These are phyloP conservation scores for Coemansia sp. DNA, from an alignment of 192 early-diverging fungal genomes.

Conservation along the genomic window DNA sequence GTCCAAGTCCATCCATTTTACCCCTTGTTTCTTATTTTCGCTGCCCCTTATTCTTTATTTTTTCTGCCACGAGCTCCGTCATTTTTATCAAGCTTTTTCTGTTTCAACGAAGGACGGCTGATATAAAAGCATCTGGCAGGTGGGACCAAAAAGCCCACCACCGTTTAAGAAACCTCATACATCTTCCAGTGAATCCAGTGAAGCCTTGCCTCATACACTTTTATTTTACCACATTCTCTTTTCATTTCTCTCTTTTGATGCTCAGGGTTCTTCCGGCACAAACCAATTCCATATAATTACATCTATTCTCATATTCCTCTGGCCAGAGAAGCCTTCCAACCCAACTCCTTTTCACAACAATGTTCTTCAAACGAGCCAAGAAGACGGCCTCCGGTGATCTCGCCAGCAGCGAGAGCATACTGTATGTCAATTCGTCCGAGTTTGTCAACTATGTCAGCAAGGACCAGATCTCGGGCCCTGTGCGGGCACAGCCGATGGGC, in stretches of 20 bases:
- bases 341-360: constrained; percentile 3
- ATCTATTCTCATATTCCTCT: not conserved
- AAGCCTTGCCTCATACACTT: not conserved
- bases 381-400: constrained; percentile 4
- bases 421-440: constrained; percentile 50
- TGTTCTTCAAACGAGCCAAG: constrained; percentile 44
- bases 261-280: not conserved
- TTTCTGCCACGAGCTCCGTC: constrained; percentile 1
- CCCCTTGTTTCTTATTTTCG: not conserved
- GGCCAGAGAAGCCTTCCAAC: no score
- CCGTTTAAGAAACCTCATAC: not conserved
- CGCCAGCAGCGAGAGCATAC: constrained; percentile 11
- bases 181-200: not conserved
- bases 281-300: not conserved
- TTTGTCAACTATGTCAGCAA: constrained; percentile 52
- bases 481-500: constrained; percentile 48
- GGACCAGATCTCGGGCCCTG: constrained; percentile 51
- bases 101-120: not conserved
- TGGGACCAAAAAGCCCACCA: not conserved
- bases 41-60: not conserved
- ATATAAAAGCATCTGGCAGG: not conserved
- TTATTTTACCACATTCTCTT: not conserved
- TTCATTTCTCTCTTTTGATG: not conserved
- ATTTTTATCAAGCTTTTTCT: not conserved
- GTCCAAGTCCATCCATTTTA: not conserved